These are phyloP conservation scores for Luvunga scandens DNA, from an alignment of 345 rosid genomes.

Conservation along the genomic window DNA sequence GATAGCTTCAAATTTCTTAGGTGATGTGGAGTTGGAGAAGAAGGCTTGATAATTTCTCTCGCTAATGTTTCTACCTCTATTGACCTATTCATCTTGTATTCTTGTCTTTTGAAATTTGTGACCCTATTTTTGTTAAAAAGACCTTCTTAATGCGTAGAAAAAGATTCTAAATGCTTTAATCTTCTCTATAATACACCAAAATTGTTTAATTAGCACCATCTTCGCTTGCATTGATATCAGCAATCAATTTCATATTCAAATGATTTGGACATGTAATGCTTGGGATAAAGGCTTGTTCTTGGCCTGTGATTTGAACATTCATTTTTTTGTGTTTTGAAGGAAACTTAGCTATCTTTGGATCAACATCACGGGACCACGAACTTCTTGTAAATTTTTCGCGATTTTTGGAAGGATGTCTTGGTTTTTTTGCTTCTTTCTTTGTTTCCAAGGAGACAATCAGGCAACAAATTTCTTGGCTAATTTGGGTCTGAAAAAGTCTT, in stretches of 20 bases:
- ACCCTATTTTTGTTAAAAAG: not conserved
- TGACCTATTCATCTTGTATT: not conserved
- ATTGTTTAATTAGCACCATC: not conserved
- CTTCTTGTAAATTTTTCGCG: not conserved
- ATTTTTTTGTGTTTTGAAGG: not conserved
- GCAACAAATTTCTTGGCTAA: not conserved
- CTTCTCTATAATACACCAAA: not conserved
- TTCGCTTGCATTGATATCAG: not conserved
- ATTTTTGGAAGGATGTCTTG: not conserved
- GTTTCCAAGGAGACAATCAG: not conserved
- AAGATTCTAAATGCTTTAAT: too few species aligned
- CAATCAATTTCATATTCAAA: too few species aligned
- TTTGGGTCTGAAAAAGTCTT: too few species aligned
- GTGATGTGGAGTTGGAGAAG: constrained; percentile 20
- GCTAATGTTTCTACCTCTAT: not conserved
- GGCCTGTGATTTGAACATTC: not conserved
- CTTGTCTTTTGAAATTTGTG: not conserved
- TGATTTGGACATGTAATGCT: too few species aligned
- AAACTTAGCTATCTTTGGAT: not conserved
- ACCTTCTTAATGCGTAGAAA: not conserved
- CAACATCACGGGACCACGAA: not conserved
- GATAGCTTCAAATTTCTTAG: constrained; percentile 8
- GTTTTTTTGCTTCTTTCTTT: not conserved
- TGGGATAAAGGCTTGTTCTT: not conserved
- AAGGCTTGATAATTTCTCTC: constrained; percentile 22